phyloP scores from a whole-genome alignment of 2,329 filamentous ascomycete species.

The Verticillium isaacii region DNA sequence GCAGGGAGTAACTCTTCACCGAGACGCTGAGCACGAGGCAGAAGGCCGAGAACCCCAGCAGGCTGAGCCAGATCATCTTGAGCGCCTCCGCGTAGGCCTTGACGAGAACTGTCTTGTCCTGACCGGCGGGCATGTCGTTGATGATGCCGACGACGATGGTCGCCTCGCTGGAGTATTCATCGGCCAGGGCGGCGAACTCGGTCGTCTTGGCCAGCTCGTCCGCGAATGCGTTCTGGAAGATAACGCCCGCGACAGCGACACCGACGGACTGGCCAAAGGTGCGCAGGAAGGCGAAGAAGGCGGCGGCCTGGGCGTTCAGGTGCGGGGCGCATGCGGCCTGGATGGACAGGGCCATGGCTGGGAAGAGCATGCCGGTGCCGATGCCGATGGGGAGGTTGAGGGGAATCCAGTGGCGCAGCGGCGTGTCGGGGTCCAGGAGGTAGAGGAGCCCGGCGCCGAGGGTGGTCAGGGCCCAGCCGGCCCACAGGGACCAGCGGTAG shows the following conservation, averaged over 20 bases:
- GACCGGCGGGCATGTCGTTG: constrained; percentile 38
- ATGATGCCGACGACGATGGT: constrained; percentile 55
- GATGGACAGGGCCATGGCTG: constrained; percentile 57
- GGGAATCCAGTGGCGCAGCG: constrained; percentile 52
- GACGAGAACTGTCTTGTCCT: constrained; percentile 19
- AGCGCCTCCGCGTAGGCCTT: constrained; percentile 26
- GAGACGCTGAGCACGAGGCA: constrained; percentile 24
- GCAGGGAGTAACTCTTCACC: constrained; percentile 22
- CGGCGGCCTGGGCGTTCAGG: constrained; percentile 51
- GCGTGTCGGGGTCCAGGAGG: constrained; percentile 41
- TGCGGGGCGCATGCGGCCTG: constrained; percentile 50
- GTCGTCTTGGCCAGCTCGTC: constrained; percentile 42
- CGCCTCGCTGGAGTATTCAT: constrained; percentile 50
- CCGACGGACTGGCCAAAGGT: constrained; percentile 61
- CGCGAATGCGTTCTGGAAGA: constrained; percentile 64
- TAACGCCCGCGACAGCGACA: constrained; percentile 61
- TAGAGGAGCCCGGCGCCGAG: constrained; percentile 53
- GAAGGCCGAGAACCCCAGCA: constrained; percentile 23
- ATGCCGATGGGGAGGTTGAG: constrained; percentile 56
- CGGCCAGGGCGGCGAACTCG: constrained; percentile 33
- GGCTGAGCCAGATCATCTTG: constrained; percentile 24
- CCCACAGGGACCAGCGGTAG: constrained; percentile 58
- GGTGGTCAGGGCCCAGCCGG: constrained; percentile 56
- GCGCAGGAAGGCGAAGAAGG: constrained; percentile 64
- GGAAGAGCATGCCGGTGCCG: constrained; percentile 61